A percentile compares a stretch with the other conserved stretches of the same genome.
phyloP scores from a whole-genome alignment of 768 basidiomycete genomes.

The Tylopilus sp. region DNA sequence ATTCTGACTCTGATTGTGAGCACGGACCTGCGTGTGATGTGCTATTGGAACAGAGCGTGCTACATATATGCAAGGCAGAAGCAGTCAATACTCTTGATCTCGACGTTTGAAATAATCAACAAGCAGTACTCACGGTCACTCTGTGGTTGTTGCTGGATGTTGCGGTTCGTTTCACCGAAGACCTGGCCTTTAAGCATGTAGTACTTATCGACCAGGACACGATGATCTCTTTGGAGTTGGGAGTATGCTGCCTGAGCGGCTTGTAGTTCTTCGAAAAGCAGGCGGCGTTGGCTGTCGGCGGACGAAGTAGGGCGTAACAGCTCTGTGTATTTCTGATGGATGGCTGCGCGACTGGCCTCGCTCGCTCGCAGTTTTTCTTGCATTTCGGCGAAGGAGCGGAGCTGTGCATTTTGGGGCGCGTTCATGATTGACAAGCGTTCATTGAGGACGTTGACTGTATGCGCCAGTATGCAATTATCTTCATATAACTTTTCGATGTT shows the following conservation, averaged over 20 bases:
- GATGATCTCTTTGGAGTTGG: conserved; percentile 22
- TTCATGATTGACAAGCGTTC: conserved; percentile 24
- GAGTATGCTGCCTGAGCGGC: conserved; percentile 14
- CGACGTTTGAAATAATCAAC: neutral
- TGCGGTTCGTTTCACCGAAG: conserved; percentile 1
- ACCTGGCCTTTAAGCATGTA: conserved; percentile 8
- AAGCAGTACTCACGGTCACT: conserved; percentile 2
- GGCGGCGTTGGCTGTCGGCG: conserved; percentile 15
- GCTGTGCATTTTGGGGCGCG: conserved; percentile 16
- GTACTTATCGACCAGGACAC: conserved; percentile 22
- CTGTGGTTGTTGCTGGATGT: conserved; percentile 9
- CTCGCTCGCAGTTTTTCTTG: conserved; percentile 27
- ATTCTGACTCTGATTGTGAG: conserved; percentile 5
- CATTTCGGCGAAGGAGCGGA: conserved; percentile 16
- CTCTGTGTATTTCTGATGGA: conserved; percentile 26
- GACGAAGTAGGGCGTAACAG: conserved; percentile 13
- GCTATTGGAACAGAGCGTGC: conserved; percentile 2
- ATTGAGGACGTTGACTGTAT: conserved; percentile 28
- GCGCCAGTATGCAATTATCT: conserved; percentile 36
- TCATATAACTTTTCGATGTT: conserved; percentile 33
- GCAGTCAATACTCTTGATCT: neutral
- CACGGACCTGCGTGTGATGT: neutral
- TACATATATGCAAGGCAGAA: neutral
- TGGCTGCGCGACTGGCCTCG: conserved; percentile 14
- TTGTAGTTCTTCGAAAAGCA: conserved; percentile 19